Base-by-base conservation (phyloP, 1,284 basidiomycete species). In the Schizopora paradoxa region DNA sequence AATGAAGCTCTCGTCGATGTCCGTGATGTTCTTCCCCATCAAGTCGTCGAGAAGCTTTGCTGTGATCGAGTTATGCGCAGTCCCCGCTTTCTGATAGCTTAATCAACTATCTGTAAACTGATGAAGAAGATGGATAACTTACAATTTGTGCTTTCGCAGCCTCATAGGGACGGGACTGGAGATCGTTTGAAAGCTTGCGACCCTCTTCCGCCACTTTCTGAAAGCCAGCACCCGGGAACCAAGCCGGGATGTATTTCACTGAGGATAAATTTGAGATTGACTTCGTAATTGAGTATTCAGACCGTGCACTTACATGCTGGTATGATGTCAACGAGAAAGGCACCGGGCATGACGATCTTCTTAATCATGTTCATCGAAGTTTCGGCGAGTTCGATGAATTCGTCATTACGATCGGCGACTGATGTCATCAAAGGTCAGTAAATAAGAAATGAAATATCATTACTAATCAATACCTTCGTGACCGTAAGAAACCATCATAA, bases 371-470 rank as follows among this genome's bases (percentile, higher is more conserved):
- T 11, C 26, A 61, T 40, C 2, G 60, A 57, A 11, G 53, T 51
- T 44, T 62, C 72, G 3, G 72, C 74, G 5, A 72, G 54, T 1
- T 61, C 54, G 6, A 76, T 67, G 50, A 69, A 75, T 10, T 63
- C 50, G 45, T 74, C 73, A 4, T 68, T 67, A 32, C 62, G 51
- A n/a, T 61, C 61, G 8, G 57, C 54, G 21, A 69, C 28, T 31
- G 8, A 10, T 14, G 14, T 10, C 8, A 31, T 31, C 10, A 51
- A 37, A 64, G 52, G 38, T 60, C 54, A 18, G 58, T 59, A 27
- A 61, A 63, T 3, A 55, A 53, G 6, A 59, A 48, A 35, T 54
- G 52, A 53, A 58, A 56, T 4, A 46, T 42, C 6, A 41, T 40
- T 14, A 34, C 32, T 2, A 23, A 41, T 0, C 34, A 33, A 26